Percentiles rank a stretch among this genome's conserved stretches.
Evolutionary conservation across 202 grass and related monocot species (phyloP).

Genomic region (Schoenoplectus tabernaemontani): DNA sequence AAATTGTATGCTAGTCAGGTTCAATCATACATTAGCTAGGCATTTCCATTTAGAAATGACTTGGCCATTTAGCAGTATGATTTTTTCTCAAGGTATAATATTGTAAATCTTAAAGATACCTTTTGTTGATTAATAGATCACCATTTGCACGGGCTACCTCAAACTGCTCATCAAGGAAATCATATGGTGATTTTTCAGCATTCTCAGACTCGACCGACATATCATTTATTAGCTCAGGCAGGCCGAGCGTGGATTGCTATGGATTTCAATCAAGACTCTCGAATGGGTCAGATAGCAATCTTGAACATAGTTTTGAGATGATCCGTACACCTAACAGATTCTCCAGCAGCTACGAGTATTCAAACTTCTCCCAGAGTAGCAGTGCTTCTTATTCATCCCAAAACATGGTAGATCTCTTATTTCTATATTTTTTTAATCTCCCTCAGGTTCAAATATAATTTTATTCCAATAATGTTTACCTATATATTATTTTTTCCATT

Average conservation of each 20-base stretch:
- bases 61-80: not conserved
- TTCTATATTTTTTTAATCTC: not conserved
- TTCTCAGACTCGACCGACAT: conserved; percentile 59
- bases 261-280: conserved; percentile 40
- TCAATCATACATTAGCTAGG: not conserved
- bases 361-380: conserved; percentile 56
- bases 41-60: not conserved
- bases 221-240: conserved; percentile 48
- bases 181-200: conserved; percentile 38
- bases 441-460: not conserved
- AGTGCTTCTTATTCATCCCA: conserved; percentile 48
- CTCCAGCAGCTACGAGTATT: conserved; percentile 42
- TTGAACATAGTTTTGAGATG: conserved; percentile 69
- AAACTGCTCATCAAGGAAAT: conserved; percentile 28
- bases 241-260: conserved; percentile 47
- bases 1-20: not conserved
- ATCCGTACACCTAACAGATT: conserved; percentile 26
- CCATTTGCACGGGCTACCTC: conserved; percentile 48
- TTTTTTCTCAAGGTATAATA: not conserved
- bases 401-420: conserved; percentile 21
- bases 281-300: conserved; percentile 38
- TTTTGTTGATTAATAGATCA: conserved; percentile 35
- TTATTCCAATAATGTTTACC: not conserved
- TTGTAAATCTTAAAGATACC: not conserved
- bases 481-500: not conserved